A percentile compares a stretch with the other conserved stretches of the same genome.
Conservation (phyloP, 225 moss, liverwort and hornwort genomes). For the Marchantia polymorpha region DNA sequence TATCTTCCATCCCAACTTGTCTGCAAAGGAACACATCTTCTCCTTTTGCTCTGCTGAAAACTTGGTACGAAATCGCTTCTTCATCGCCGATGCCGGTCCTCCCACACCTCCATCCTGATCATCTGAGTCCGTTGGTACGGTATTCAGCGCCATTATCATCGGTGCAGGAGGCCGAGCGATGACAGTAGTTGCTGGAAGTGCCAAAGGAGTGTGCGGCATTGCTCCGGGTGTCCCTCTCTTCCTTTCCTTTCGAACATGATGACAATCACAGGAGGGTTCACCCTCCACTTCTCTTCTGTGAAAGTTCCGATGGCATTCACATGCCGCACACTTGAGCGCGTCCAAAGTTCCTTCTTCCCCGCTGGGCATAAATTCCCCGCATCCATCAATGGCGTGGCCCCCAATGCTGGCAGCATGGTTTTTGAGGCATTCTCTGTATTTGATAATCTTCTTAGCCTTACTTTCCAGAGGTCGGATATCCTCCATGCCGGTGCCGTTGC, state of each 20-base stretch:
- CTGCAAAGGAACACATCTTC: slow-evolving; percentile 90
- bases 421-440: slow-evolving; percentile 95
- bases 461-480: slow-evolving; percentile 69
- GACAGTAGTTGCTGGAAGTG: slow-evolving; percentile 71
- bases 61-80: slow-evolving; percentile 98
- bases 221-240: slow-evolving; percentile 68
- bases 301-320: slow-evolving; percentile 95
- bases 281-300: slow-evolving; percentile 93
- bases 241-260: slow-evolving; percentile 59
- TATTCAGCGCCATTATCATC: slow-evolving; percentile 71
- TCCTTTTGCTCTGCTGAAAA: slow-evolving; percentile 97
- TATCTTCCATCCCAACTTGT: slow-evolving; percentile 99
- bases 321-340: slow-evolving; percentile 94
- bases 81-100: slow-evolving; percentile 79
- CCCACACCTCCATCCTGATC: slow-evolving; percentile 88
- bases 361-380: slow-evolving; percentile 97
- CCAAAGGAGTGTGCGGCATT: slow-evolving; percentile 63
- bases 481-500: slow-evolving; percentile 74
- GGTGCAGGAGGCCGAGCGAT: slow-evolving; percentile 75
- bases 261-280: slow-evolving; percentile 81
- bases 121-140: slow-evolving; percentile 88
- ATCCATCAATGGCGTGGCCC: slow-evolving; percentile 95
- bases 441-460: slow-evolving; percentile 74
- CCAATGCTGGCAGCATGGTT: slow-evolving; percentile 93
- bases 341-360: slow-evolving; percentile 90